Percentiles rank a stretch among this genome's conserved stretches.
Conservation (phyloP, 192 early-diverging fungal species). For the Backusella luteola region DNA sequence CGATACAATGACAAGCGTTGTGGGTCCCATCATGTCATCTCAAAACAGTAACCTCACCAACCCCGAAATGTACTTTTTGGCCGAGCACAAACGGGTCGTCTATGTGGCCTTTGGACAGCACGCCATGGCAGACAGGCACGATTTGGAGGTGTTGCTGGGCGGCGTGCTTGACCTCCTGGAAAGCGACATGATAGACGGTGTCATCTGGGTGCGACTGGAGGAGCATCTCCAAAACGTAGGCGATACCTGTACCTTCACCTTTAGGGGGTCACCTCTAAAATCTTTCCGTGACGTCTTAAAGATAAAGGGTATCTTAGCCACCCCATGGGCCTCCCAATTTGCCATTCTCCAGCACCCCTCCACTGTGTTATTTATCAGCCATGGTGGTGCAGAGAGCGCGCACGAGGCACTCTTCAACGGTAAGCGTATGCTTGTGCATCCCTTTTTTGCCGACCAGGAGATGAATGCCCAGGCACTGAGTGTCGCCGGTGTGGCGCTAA, state of each 20-base stretch:
- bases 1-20: background rate
- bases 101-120: constrained; percentile 33
- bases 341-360: constrained; percentile 31
- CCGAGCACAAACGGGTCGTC: background rate
- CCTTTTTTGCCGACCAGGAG: constrained; percentile 32
- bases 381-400: constrained; percentile 26
- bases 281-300: background rate
- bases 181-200: background rate
- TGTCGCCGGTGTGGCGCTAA: constrained; percentile 6
- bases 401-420: constrained; percentile 34
- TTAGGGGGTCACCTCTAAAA: background rate
- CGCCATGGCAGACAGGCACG: background rate
- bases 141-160: background rate
- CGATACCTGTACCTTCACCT: constrained; percentile 16
- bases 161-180: background rate
- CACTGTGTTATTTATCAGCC: constrained; percentile 25
- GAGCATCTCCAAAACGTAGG: background rate
- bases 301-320: constrained; percentile 1
- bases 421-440: constrained; percentile 25
- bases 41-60: background rate
- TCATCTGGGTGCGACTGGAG: constrained; percentile 11
- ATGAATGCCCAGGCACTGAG: constrained; percentile 3
- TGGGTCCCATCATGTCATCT: constrained; percentile 29
- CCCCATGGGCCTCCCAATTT: constrained; percentile 34
- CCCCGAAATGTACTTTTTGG: background rate